Base-by-base conservation (phyloP, 805 yeast genomes). In the Kockiozyma suomiensis region DNA sequence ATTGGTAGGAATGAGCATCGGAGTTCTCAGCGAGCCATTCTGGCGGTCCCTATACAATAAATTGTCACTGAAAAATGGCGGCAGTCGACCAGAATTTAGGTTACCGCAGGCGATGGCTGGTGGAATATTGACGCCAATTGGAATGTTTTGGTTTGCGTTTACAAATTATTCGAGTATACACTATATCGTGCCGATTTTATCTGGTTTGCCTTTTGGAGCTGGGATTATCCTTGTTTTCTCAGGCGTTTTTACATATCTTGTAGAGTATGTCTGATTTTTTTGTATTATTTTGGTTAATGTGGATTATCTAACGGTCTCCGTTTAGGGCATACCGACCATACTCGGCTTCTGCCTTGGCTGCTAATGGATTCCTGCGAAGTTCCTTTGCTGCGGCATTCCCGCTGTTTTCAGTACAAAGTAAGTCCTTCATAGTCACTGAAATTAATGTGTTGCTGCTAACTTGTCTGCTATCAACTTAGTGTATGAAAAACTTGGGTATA, bases 331-430 rank as follows among this genome's bases (percentile, higher is more conserved):
- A 77, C 64, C 72, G 81, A 64, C 70, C 76, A 12, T 74, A 64
- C 26, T 85, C 88, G 35, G 94, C 96, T 0, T 83, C 90, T n/a
- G 90, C 91, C 1, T 71, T 88, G 61, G 94, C 93, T 38, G 94
- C 94, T 5, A 88, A 88, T 73, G 87, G 85, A 1, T 75, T 83
- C 54, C 74, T 82, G 23, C 75, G 86, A 72, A 64, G 74, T 45
- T 78, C 79, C 45, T 74, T 80, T n/a, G 70, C 73, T 25, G 83
- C 83, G 13, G 72, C 79, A 21, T 78, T 66, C 37, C 81, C 72
- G 74, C 79, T 76, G 52, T 81, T 64, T 78, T 82, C 42, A 76
- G 82, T 80, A 68, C 81, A 23, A 77, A 81, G 61, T 58, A 48
- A 15, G 56, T 51, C 13, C 25, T 23, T 15, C 30, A n/a, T n/a